Conservation (phyloP, 179 eudicot genomes). For the Drosera spatulata region DNA sequence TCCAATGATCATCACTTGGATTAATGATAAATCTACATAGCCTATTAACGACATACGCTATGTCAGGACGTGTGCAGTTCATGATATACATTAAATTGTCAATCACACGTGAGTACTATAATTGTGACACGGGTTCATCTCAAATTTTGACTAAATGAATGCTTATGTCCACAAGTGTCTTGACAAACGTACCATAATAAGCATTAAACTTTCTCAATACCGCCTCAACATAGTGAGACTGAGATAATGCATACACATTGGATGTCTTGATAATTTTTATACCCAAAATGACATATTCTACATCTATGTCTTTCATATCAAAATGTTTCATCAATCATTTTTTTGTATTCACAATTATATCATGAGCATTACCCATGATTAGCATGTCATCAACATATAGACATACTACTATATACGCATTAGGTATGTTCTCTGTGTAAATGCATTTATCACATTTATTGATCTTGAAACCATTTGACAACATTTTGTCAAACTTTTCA, state of each 20-base stretch:
- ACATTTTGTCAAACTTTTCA: too few species aligned
- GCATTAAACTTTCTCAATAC: too few species aligned
- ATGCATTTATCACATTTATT: too few species aligned
- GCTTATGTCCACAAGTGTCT: too few species aligned
- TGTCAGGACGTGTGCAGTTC: background rate
- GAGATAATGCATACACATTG: background rate
- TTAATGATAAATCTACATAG: too few species aligned
- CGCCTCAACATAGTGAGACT: background rate
- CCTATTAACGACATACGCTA: background rate
- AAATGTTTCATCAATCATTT: background rate
- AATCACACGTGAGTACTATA: background rate
- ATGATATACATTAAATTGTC: background rate
- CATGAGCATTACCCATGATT: background rate
- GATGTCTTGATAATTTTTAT: too few species aligned
- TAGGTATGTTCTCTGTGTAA: too few species aligned
- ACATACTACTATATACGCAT: background rate
- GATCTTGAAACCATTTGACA: too few species aligned
- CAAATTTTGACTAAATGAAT: background rate
- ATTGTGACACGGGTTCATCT: background rate
- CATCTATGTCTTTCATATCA: too few species aligned
- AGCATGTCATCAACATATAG: background rate
- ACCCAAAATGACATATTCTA: too few species aligned
- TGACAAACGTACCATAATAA: background rate
- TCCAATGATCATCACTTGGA: too few species aligned
- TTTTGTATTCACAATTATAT: background rate